Conservation (phyloP, 2,329 filamentous ascomycete species). For the Aureobasidium sp. region DNA sequence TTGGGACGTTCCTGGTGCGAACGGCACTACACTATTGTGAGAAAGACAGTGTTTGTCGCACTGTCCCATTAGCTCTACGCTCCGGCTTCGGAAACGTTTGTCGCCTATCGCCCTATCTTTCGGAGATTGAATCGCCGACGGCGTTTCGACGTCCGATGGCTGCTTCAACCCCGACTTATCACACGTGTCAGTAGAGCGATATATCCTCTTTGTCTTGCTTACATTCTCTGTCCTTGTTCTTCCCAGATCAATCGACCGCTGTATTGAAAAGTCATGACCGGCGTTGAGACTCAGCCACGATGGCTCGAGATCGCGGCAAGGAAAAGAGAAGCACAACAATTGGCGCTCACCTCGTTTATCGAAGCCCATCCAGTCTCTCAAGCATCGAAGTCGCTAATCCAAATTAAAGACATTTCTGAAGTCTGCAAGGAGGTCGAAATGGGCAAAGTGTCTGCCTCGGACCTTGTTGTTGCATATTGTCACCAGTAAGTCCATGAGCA, state of each 20-base stretch:
- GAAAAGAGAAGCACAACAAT: not conserved
- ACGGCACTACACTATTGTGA: not conserved
- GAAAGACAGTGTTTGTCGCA: too few relatives aligned
- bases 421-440: not conserved
- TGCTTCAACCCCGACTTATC: not conserved
- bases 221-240: too few relatives aligned
- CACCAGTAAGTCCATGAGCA: too few relatives aligned
- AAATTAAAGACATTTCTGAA: not conserved
- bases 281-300: not conserved
- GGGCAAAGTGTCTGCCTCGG: too few relatives aligned
- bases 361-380: not conserved
- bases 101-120: not conserved
- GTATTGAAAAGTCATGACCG: not conserved
- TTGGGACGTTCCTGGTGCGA: not conserved
- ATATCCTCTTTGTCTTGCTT: too few relatives aligned
- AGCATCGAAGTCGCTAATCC: not conserved
- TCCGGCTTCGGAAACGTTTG: too few relatives aligned
- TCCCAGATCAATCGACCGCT: not conserved
- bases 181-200: too few relatives aligned
- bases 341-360: not conserved
- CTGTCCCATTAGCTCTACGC: too few relatives aligned
- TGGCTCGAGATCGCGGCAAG: not conserved
- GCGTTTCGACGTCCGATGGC: not conserved
- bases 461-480: too few relatives aligned
- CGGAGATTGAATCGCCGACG: not conserved